Conservation (phyloP, 129 eudicot species). For the Glebionis coronaria region DNA sequence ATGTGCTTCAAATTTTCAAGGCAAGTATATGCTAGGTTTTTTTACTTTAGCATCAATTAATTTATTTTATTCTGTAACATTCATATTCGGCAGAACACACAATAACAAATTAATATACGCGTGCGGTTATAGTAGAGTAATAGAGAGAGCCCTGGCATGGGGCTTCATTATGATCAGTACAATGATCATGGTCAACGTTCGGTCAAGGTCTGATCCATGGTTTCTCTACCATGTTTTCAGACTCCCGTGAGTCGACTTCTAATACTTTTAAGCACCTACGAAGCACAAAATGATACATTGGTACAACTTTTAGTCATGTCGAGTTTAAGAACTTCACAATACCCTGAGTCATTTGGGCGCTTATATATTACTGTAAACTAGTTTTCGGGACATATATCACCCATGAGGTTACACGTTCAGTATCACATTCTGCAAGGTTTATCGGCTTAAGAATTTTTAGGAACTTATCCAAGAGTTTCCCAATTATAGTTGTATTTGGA, state of each 20-base stretch:
- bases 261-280: constrained; percentile 6
- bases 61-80: too few species aligned
- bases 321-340: constrained; percentile 21
- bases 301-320: constrained; percentile 24
- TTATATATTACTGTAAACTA: constrained; percentile 11
- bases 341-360: constrained; percentile 28
- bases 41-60: too few species aligned
- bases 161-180: constrained; percentile 41
- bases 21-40: too few species aligned
- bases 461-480: too few species aligned
- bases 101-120: too few species aligned
- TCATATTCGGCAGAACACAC: too few species aligned
- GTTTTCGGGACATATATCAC: constrained; percentile 32
- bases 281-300: constrained; percentile 32
- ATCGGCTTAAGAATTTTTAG: too few species aligned
- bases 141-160: too few species aligned
- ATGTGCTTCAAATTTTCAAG: too few species aligned
- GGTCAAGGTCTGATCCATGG: too few species aligned
- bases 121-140: too few species aligned
- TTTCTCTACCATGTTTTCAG: constrained; percentile 29
- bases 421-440: constrained; percentile 35
- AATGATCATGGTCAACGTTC: constrained; percentile 33
- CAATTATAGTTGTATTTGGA: too few species aligned
- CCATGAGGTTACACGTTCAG: constrained; percentile 32
- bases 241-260: constrained; percentile 35